phyloP scores from a whole-genome alignment of 2,329 filamentous ascomycete genomes.

The Akanthomyces muscarius region DNA sequence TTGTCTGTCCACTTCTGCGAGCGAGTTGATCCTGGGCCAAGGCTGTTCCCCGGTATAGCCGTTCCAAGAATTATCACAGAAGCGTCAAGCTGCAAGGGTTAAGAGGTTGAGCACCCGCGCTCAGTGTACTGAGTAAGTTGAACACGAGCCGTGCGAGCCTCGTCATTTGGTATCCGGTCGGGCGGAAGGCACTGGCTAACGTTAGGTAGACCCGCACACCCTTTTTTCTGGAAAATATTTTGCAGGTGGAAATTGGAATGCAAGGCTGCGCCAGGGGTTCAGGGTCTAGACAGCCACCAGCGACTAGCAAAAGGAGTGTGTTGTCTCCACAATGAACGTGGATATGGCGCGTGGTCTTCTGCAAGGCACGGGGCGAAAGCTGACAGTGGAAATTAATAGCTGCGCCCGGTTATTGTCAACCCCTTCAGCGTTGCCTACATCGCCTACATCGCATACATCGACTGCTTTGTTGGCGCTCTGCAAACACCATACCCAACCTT shows the following conservation, averaged over 20 bases:
- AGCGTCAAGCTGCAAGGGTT: too few relatives aligned
- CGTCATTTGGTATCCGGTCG: too few relatives aligned
- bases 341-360: background rate
- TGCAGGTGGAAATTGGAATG: too few relatives aligned
- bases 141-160: background rate
- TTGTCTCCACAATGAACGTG: background rate
- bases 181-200: too few relatives aligned
- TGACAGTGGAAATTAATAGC: background rate
- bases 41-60: background rate
- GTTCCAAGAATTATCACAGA: background rate
- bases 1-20: too few relatives aligned
- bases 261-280: too few relatives aligned
- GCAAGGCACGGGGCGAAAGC: background rate
- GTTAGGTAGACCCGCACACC: too few relatives aligned
- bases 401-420: background rate
- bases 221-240: too few relatives aligned
- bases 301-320: background rate
- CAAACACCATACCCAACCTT: background rate
- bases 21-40: too few relatives aligned
- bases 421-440: background rate
- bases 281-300: background rate
- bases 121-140: background rate
- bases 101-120: background rate
- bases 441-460: too few relatives aligned
- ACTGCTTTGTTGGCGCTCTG: background rate